phyloP scores from a whole-genome alignment of 257 asterid species.

The Eucommia ulmoides region DNA sequence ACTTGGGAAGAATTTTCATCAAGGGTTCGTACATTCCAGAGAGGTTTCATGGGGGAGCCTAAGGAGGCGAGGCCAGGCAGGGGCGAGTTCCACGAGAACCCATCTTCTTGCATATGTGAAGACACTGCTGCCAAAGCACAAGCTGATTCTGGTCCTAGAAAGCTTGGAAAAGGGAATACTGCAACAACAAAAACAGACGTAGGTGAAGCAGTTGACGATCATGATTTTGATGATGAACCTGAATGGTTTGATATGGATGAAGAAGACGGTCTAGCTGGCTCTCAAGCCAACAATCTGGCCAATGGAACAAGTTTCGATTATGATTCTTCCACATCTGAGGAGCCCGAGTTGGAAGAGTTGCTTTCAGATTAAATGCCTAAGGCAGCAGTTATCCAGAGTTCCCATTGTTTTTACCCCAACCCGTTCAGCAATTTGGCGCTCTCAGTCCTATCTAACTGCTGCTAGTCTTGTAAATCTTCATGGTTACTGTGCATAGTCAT shows the following conservation, averaged over 20 bases:
- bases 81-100: slow-evolving; percentile 91
- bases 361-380: slow-evolving; percentile 53
- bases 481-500: no score
- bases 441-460: no score
- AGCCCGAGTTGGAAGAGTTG: slow-evolving; percentile 69
- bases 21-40: slow-evolving; percentile 41
- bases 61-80: slow-evolving; percentile 86
- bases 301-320: slow-evolving; percentile 55
- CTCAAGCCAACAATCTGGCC: slow-evolving; percentile 19
- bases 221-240: slow-evolving; percentile 37
- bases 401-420: no score
- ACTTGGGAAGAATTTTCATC: slow-evolving; percentile 70
- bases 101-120: slow-evolving; percentile 85
- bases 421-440: no score
- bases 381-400: background rate
- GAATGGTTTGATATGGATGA: slow-evolving; percentile 76
- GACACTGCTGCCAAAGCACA: slow-evolving; percentile 39
- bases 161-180: slow-evolving; percentile 16
- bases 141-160: slow-evolving; percentile 19
- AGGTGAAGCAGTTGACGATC: slow-evolving; percentile 23
- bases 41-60: slow-evolving; percentile 94
- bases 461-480: no score
- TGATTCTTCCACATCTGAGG: slow-evolving; percentile 43
- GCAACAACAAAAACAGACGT: slow-evolving; percentile 28
- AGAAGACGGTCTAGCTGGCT: slow-evolving; percentile 46